phyloP scores from a whole-genome alignment of 2,329 filamentous ascomycete genomes.

The Pochonia chlamydosporia region DNA sequence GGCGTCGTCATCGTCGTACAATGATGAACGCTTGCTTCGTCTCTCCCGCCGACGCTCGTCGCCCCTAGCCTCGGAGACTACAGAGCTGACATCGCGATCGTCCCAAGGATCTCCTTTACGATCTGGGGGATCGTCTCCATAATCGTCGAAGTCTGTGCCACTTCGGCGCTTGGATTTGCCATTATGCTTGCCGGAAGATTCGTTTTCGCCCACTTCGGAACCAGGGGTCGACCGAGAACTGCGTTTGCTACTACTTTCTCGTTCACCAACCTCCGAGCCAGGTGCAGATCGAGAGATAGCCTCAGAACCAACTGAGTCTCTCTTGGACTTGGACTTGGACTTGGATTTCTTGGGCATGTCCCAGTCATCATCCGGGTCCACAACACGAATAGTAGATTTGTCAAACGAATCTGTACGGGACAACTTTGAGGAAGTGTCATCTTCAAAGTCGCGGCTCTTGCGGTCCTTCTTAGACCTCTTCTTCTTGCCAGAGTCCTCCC shows the following conservation, averaged over 20 bases:
- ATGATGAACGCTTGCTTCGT: slow-evolving; percentile 16
- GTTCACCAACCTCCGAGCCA: slow-evolving; percentile 30
- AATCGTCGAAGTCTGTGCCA: slow-evolving; percentile 23
- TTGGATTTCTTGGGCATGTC: slow-evolving; percentile 26
- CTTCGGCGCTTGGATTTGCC: slow-evolving; percentile 34
- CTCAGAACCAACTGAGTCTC: slow-evolving; percentile 22
- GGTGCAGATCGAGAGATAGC: slow-evolving; percentile 26
- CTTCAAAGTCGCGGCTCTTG: slow-evolving; percentile 22
- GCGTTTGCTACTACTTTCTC: slow-evolving; percentile 27
- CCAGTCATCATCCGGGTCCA: slow-evolving; percentile 27
- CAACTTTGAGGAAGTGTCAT: slow-evolving; percentile 17
- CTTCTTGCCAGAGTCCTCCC: slow-evolving; percentile 19
- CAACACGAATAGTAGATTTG: slow-evolving; percentile 10
- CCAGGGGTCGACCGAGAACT: slow-evolving; percentile 24
- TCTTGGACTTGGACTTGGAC: slow-evolving; percentile 28
- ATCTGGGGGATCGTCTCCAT: slow-evolving; percentile 33
- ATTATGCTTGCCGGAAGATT: slow-evolving; percentile 31
- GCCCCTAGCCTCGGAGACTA: slow-evolving; percentile 39
- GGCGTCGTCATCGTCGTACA: slow-evolving; percentile 37
- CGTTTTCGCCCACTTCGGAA: slow-evolving; percentile 30
- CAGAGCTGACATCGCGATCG: slow-evolving; percentile 43
- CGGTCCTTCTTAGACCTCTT: slow-evolving; percentile 24
- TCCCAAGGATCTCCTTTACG: slow-evolving; percentile 33
- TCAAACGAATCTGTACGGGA: slow-evolving; percentile 24
- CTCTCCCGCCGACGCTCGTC: slow-evolving; percentile 28